Base-by-base conservation (phyloP, 1,284 basidiomycete species). In the Grifola frondosa region DNA sequence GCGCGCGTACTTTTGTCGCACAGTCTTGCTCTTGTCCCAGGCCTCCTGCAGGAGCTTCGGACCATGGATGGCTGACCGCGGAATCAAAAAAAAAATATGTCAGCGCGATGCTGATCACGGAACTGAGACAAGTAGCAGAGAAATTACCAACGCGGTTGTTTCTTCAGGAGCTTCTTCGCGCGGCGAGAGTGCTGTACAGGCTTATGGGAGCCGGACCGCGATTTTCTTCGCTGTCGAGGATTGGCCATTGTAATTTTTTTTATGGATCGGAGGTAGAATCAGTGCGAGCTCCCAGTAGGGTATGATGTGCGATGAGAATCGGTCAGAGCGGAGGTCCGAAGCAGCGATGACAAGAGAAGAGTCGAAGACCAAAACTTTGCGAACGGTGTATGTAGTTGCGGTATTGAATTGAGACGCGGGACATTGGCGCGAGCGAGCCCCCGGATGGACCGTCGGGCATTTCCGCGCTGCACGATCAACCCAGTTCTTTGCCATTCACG, bases 11-110 rank as follows among this genome's bases (percentile, higher is more conserved):
- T 97, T 98, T 78, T 97, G 95, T 54, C 81, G 79, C 20, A 96
- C 85, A 6, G 95, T 99, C 71, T 91, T 92, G 48, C 73, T 76
- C 55, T 80, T 82, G 66, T 97, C 90, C 94, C 95, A 97, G 38
- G 82, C 80, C 35, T 90, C 84, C 60, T 90, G 88, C 43, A 97
- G 71, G 13, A 80, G 72, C 62, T 88, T 86, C 2, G 93, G 90
- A 1, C 90, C 94, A 46, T 84, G 80, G 48, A 97, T 84, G 11
- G 85, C 88, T 91, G 55, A 37, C 46, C 42, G 48, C 46, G 44
- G 39, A 38, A 37, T 37, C 30, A 30, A 40, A 42, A 31, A 43
- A 39, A 37, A 19, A 46, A 28, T 31, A 17, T 19, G 12, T 19
- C 38, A 47, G 45, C 30, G 40, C 19, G 24, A 36, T n/a, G n/a